Evolutionary conservation across 2,329 filamentous ascomycete genomes (phyloP).

Genomic region (Arthroderma sp.): DNA sequence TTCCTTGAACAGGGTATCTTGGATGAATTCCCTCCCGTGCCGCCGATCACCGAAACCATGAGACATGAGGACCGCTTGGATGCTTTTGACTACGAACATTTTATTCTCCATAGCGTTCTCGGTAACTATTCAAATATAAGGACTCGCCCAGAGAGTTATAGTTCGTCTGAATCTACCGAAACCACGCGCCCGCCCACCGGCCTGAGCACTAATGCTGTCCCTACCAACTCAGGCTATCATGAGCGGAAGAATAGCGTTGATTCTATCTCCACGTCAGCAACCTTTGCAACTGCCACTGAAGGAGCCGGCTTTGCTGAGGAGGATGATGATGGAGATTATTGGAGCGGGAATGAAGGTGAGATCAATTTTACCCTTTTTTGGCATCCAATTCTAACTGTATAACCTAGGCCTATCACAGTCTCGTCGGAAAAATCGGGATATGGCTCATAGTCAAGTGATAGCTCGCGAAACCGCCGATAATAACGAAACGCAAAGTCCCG

Average conservation of each 20-base stretch:
- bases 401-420: too few species aligned
- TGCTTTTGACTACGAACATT: conserved; percentile 92
- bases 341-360: conserved; percentile 21
- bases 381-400: too few species aligned
- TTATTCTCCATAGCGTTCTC: conserved; percentile 86
- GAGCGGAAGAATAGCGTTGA: conserved; percentile 35
- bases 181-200: conserved; percentile 31
- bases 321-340: conserved; percentile 26
- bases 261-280: conserved; percentile 47
- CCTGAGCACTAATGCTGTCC: neutral
- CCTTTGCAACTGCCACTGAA: conserved; percentile 52
- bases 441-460: neutral
- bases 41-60: conserved; percentile 40
- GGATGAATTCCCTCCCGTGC: conserved; percentile 21
- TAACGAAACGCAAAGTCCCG: neutral
- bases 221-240: too few species aligned
- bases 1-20: conserved; percentile 16
- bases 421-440: too few species aligned
- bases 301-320: conserved; percentile 30
- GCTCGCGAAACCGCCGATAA: neutral
- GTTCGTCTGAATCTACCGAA: conserved; percentile 37
- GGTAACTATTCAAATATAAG: conserved; percentile 40
- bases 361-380: too few species aligned
- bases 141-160: conserved; percentile 19
- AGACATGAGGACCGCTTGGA: conserved; percentile 90